Conservation (phyloP, 2,329 filamentous ascomycete species). For the Beauveria varroae region DNA sequence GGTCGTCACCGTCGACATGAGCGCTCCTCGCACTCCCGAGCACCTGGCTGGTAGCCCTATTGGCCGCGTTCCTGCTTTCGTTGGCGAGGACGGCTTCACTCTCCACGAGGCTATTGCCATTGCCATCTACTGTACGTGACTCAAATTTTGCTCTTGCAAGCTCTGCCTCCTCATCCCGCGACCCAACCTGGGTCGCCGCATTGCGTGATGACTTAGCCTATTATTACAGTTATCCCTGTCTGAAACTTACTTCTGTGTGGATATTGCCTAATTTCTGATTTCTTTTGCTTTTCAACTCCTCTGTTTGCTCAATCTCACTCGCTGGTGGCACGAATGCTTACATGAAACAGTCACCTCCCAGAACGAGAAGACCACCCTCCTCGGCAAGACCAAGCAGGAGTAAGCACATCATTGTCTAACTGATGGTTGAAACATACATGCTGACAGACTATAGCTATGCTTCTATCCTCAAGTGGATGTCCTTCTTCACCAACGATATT, state of each 20-base stretch:
- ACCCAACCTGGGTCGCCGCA: conserved; percentile 2
- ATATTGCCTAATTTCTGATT: conserved; percentile 82
- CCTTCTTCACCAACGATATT: conserved; percentile 87
- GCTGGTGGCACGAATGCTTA: conserved; percentile 27
- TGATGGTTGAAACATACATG: neutral
- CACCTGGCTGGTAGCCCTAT: conserved; percentile 83
- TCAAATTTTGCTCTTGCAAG: conserved; percentile 9
- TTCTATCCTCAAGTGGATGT: conserved; percentile 97
- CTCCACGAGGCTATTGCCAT: conserved; percentile 90
- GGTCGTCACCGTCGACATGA: conserved; percentile 63
- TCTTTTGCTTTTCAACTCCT: conserved; percentile 15
- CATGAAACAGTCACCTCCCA: conserved; percentile 77
- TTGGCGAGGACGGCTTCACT: conserved; percentile 83
- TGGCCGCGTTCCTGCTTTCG: conserved; percentile 87
- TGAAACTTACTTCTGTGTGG: conserved; percentile 77
- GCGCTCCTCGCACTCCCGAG: conserved; percentile 56
- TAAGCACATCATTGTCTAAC: conserved; percentile 36
- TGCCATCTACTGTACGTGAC: conserved; percentile 86
- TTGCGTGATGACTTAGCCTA: conserved; percentile 65
- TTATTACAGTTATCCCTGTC: conserved; percentile 96
- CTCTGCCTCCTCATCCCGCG: conserved; percentile 22
- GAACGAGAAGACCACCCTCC: conserved; percentile 99
- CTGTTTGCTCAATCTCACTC: conserved; percentile 19
- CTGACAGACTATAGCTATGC: conserved; percentile 55
- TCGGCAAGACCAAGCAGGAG: conserved; percentile 99